Evolutionary conservation across 2,329 filamentous ascomycete genomes (phyloP).

Genomic region (Aschersonia sp.): DNA sequence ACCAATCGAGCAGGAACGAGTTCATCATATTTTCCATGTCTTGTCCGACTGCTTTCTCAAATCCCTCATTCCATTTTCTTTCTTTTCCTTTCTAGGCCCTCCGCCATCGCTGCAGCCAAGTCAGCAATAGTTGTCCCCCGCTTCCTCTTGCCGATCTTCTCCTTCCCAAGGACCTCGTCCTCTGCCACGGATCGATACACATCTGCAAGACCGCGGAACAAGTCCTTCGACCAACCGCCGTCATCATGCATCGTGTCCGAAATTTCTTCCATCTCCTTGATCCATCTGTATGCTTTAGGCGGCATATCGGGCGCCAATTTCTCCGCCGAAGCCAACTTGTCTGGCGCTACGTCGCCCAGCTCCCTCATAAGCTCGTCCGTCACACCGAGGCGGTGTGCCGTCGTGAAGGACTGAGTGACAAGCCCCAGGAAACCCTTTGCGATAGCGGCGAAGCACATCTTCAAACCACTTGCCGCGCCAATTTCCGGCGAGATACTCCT

Average conservation of each 20-base stretch:
- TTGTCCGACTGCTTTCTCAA: not conserved
- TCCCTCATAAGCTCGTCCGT: conserved; percentile 42
- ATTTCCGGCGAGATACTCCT: conserved; percentile 32
- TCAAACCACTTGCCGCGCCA: conserved; percentile 43
- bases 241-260: conserved; percentile 48
- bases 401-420: conserved; percentile 55
- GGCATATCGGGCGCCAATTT: conserved; percentile 44
- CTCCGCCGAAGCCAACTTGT: conserved; percentile 28
- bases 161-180: conserved; percentile 42
- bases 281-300: conserved; percentile 66
- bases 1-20: no score
- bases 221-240: conserved; percentile 40
- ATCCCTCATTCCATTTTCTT: conserved; percentile 14
- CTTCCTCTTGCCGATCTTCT: conserved; percentile 40
- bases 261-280: conserved; percentile 66
- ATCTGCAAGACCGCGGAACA: conserved; percentile 45
- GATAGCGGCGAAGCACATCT: conserved; percentile 50
- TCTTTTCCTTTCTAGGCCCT: conserved; percentile 31
- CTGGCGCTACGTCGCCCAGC: conserved; percentile 34
- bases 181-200: conserved; percentile 48
- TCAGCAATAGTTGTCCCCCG: conserved; percentile 43
- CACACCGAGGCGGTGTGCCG: conserved; percentile 49
- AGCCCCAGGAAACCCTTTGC: conserved; percentile 54
- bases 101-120: conserved; percentile 32
- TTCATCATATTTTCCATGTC: not conserved